Evolutionary conservation across 768 basidiomycete genomes (phyloP).

Genomic region (Serendipita indica): DNA sequence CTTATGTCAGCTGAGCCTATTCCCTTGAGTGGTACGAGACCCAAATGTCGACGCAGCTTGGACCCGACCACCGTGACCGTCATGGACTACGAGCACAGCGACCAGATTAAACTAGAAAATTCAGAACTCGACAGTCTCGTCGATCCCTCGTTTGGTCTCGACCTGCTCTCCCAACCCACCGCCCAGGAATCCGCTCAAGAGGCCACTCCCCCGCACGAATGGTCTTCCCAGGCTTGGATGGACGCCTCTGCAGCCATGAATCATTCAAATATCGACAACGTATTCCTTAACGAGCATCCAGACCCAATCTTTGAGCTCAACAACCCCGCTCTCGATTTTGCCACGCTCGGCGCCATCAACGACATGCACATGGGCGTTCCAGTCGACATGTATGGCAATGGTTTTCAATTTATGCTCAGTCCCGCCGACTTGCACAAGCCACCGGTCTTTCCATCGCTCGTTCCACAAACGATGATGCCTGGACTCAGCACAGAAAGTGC

Average conservation of each 20-base stretch:
- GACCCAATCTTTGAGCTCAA: not conserved
- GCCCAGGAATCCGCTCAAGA: too few species aligned
- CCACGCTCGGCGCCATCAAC: not conserved
- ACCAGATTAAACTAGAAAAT: not conserved
- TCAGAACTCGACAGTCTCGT: not conserved
- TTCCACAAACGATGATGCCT: not conserved
- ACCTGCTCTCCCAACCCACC: not conserved
- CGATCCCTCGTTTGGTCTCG: not conserved
- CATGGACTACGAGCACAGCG: conserved; percentile 7
- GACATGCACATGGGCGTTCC: not conserved
- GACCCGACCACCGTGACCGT: not conserved
- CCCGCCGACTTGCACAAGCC: not conserved
- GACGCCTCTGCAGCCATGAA: not conserved
- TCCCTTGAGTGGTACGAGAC: too few species aligned
- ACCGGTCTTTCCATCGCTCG: not conserved
- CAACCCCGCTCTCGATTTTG: not conserved
- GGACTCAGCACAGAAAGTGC: not conserved
- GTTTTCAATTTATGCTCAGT: not conserved
- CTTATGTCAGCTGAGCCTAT: too few species aligned
- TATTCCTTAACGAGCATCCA: not conserved
- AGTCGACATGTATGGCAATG: not conserved
- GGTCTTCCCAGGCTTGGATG: not conserved
- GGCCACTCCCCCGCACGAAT: conserved; percentile 2
- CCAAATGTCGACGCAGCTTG: too few species aligned
- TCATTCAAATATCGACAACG: not conserved